Evolutionary conservation across 1,284 basidiomycete species (phyloP), one percentile per base, ranked within the genome.

Genomic region (Agaricales sp.): DNA sequence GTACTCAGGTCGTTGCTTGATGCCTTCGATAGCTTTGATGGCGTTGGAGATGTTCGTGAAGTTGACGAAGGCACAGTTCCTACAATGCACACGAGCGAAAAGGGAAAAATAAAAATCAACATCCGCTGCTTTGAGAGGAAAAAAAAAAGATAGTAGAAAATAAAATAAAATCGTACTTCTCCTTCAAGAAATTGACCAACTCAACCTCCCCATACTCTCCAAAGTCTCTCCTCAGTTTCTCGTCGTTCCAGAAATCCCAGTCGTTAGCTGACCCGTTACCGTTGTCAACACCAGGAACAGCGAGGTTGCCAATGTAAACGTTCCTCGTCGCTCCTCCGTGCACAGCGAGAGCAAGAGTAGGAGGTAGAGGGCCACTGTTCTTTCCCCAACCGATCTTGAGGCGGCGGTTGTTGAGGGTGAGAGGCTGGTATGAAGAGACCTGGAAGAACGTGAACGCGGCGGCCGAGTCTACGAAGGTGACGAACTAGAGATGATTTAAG

Each of bases 351-450:
- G 88, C 88, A 44, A 93, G 73, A 8, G 83, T 78, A 21, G 92
- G 87, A 21, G 85, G 77, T 18, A 94, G 73, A 21, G 92, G 85
- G 2, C 91, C 88, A 22, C 87, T 81, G 61, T 88, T 87, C 75
- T 92, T 93, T 54, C 92, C 93, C 93, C 93, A 97, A 44, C 92
- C 92, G 55, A 95, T 81, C 71, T 95, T 95, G 52, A 96, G 75
- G 16, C 91, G 81, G 46, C 92, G 84, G 65, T 91, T 90, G 70
- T 91, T 92, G 55, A 96, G 74, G 19, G 85, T 89, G 51, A 97
- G 71, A 8, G 92, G 91, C 60, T 92, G 86, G 62, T 82, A 86
- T 2, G 85, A 83, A 8, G 91, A 89, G 37, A 90, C 83, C 61
- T 93, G 87, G 78, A 82, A 92, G 74, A 97, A 95, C 13, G 87